Evolutionary conservation across 2,329 filamentous ascomycete species (phyloP).

Genomic region (Teratosphaeria nubilosa): DNA sequence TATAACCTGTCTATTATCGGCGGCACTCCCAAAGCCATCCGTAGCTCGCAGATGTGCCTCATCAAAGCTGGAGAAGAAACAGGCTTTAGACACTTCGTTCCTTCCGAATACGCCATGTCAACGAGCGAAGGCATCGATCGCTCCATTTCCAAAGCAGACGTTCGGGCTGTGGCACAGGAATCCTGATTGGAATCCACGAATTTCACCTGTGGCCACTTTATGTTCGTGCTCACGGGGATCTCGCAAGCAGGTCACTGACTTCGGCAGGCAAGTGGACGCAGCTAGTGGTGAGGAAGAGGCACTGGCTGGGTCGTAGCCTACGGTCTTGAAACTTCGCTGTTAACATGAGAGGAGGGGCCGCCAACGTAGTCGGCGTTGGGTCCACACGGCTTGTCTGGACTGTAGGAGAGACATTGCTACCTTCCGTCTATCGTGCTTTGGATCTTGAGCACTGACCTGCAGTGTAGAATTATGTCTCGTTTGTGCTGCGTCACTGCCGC

Average conservation of each 20-base stretch:
- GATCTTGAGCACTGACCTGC: constrained; percentile 36
- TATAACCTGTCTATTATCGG: constrained; percentile 23
- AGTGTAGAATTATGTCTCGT: neutral
- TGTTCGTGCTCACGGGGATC: constrained; percentile 21
- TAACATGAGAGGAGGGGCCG: constrained; percentile 35
- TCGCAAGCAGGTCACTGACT: constrained; percentile 14
- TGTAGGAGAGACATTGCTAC: constrained; percentile 38
- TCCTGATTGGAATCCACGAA: constrained; percentile 18
- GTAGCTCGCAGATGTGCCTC: constrained; percentile 36
- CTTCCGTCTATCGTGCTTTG: constrained; percentile 35
- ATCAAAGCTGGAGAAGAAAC: constrained; percentile 49
- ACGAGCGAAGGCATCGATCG: constrained; percentile 17
- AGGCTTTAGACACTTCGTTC: constrained; percentile 50
- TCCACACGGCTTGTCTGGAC: constrained; percentile 37
- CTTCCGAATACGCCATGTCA: constrained; percentile 43
- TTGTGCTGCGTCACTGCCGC: neutral
- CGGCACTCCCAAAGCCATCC: constrained; percentile 6
- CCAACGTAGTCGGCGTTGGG: constrained; percentile 42
- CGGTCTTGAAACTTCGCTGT: constrained; percentile 30
- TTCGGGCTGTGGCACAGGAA: constrained; percentile 14
- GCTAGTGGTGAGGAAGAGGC: constrained; percentile 21
- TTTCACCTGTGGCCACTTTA: constrained; percentile 21
- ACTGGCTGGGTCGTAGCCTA: constrained; percentile 25
- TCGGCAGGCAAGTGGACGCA: constrained; percentile 12
- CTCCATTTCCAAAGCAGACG: constrained; percentile 15